These are phyloP conservation scores for Leishmania mexicana DNA, from an alignment of 208 protist species.

Conservation along the genomic window DNA sequence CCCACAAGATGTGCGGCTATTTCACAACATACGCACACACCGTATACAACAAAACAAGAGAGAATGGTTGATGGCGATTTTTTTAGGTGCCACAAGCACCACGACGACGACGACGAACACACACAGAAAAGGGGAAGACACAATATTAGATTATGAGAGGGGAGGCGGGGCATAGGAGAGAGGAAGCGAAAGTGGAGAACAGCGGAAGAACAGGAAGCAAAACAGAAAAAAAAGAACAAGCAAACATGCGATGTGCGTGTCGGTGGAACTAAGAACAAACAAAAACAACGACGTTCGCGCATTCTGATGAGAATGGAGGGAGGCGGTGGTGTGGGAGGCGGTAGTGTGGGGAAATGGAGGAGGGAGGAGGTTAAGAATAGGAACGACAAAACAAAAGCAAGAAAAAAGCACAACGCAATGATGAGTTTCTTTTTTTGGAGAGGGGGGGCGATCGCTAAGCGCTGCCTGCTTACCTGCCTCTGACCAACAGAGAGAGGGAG, in stretches of 20 bases:
- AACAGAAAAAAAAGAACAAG: background rate
- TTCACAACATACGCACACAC: too few species aligned
- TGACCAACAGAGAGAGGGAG: background rate
- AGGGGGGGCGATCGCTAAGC: too few species aligned
- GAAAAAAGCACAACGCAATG: background rate
- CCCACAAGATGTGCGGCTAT: background rate
- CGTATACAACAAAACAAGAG: too few species aligned
- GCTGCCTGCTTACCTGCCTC: background rate
- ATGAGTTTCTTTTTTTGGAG: background rate
- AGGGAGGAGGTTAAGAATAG: background rate
- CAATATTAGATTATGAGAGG: background rate
- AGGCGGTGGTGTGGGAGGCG: background rate
- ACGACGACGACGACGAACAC: background rate
- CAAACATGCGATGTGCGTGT: background rate
- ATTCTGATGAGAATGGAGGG: too few species aligned
- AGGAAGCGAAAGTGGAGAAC: too few species aligned
- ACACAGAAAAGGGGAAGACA: background rate
- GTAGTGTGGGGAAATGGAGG: too few species aligned
- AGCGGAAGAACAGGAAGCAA: background rate
- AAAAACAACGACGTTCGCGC: background rate
- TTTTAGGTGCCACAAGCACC: background rate
- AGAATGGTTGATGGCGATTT: background rate
- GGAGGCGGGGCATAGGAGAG: background rate
- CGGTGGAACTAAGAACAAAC: background rate
- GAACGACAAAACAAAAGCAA: background rate